Evolutionary conservation across 2,329 filamentous ascomycete species (phyloP), one percentile per base, ranked within the genome.

Genomic region (Graphilbum ipis-grandicollis): DNA sequence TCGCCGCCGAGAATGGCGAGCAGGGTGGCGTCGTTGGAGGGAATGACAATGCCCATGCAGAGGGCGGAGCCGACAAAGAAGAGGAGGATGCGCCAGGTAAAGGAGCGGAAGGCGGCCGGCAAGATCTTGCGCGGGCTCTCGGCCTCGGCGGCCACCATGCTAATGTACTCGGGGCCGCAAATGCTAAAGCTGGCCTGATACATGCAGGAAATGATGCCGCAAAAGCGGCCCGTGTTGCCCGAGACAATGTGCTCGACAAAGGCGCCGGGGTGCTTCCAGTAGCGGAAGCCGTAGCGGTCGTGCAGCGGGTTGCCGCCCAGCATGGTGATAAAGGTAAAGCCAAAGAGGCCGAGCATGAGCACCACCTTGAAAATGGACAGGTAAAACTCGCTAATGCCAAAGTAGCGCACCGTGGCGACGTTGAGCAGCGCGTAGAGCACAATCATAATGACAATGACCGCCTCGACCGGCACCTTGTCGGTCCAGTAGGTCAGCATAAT

Each of bases 51-150:
- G 4, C 73, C 73, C 17, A 79, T 65, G 36, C 63, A 66, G 2
- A 83, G 58, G 4, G 71, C 70, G 6, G 74, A 71, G 6, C 77
- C 63, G 18, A 79, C 64, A 55, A 79, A 81, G 55, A 81, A 80
- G 1, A 66, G 49, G 2, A 66, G 72, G 35, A 80, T 59, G 22
- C 76, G 69, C 52, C 72, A 76, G 53, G 78, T 76, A 4, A 79
- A 70, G 1, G 68, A 70, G 41, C 76, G 77, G 54, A 67, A 79
- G 1, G 75, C 75, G 36, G 63, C 64, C 3, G 74, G 74, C 48
- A 81, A 62, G 26, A 68, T 63, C 6, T 54, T 53, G 12, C 71
- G 65, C 2, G 72, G 72, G 32, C 70, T 68, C 43, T 71, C 60
- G 1, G 70, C 59, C 51, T 77, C 71, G 33, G 53, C 55, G 10